Evolutionary conservation across 495 filamentous ascomycete species (phyloP).

Genomic region (Penicillium pancosmium): DNA sequence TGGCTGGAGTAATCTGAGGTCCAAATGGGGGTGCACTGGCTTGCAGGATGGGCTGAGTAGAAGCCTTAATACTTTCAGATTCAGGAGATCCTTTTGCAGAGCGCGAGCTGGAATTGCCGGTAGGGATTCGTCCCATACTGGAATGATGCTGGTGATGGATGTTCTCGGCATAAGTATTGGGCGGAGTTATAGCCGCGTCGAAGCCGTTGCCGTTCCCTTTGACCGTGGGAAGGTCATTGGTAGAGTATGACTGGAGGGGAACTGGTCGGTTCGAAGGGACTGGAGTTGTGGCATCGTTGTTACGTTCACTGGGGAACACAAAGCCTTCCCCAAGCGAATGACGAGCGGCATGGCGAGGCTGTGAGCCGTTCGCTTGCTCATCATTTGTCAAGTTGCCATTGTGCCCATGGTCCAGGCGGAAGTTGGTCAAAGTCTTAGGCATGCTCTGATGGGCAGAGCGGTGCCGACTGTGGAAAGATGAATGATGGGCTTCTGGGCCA

Average conservation of each 20-base stretch:
- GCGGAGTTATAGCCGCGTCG: conserved; percentile 55
- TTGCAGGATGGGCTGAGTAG: conserved; percentile 65
- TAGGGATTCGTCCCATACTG: conserved; percentile 76
- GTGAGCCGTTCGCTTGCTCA: conserved; percentile 18
- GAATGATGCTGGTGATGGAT: conserved; percentile 78
- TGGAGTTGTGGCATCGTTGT: conserved; percentile 29
- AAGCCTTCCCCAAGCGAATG: conserved; percentile 60
- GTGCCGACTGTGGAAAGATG: conserved; percentile 67
- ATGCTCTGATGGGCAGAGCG: conserved; percentile 80
- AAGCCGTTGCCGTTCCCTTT: conserved; percentile 59
- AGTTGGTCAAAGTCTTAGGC: conserved; percentile 60
- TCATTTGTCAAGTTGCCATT: conserved; percentile 26
- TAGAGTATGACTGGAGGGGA: conserved; percentile 77
- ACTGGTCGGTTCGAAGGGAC: conserved; percentile 35
- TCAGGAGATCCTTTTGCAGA: conserved; percentile 66
- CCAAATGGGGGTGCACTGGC: conserved; percentile 73
- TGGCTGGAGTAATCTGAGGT: conserved; percentile 38
- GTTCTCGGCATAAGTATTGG: conserved; percentile 70
- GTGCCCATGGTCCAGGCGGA: conserved; percentile 35
- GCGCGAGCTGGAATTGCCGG: conserved; percentile 60
- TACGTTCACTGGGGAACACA: conserved; percentile 34
- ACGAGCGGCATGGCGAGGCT: conserved; percentile 44
- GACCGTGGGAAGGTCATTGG: conserved; percentile 85
- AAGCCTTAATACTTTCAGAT: conserved; percentile 43
- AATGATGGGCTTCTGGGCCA: conserved; percentile 72